Evolutionary conservation across 2,329 filamentous ascomycete species (phyloP).

Genomic region (Nakataea oryzae): DNA sequence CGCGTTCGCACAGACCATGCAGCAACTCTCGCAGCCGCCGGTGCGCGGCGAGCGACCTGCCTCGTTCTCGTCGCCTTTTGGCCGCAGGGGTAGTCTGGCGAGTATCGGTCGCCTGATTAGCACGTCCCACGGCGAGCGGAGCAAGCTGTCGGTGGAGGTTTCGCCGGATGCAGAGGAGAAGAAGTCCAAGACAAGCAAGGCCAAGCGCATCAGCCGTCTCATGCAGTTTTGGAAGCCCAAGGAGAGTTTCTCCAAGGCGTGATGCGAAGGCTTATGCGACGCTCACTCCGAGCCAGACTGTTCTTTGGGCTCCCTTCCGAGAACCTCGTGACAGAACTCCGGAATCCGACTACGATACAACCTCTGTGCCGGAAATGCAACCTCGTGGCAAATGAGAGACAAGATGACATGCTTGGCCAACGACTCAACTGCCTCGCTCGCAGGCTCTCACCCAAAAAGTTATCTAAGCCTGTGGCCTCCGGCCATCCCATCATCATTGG

Average conservation of each 20-base stretch:
- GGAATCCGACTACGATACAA: not conserved
- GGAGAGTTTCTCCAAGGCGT: conserved; percentile 16
- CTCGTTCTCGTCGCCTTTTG: conserved; percentile 52
- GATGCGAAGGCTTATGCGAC: not conserved
- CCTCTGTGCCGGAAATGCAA: not conserved
- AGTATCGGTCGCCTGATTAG: conserved; percentile 69
- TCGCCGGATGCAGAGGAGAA: conserved; percentile 42
- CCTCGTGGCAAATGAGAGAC: not conserved
- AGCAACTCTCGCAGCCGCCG: conserved; percentile 36
- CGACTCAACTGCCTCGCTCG: not conserved
- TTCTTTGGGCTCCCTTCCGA: not conserved
- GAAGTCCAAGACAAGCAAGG: conserved; percentile 49
- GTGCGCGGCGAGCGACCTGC: conserved; percentile 48
- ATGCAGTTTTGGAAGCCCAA: conserved; percentile 70
- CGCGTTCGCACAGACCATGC: conserved; percentile 29
- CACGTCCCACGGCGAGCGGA: conserved; percentile 62
- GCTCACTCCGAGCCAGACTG: not conserved
- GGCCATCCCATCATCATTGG: not conserved
- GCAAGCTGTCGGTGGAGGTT: conserved; percentile 64
- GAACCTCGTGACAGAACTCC: not conserved
- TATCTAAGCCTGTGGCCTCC: not conserved
- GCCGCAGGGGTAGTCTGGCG: conserved; percentile 63
- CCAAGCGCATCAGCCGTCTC: conserved; percentile 61
- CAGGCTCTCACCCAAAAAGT: too few species aligned
- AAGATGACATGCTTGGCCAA: not conserved